Evolutionary conservation across 2,329 filamentous ascomycete species (phyloP).

Genomic region (Aureobasidium sp.): DNA sequence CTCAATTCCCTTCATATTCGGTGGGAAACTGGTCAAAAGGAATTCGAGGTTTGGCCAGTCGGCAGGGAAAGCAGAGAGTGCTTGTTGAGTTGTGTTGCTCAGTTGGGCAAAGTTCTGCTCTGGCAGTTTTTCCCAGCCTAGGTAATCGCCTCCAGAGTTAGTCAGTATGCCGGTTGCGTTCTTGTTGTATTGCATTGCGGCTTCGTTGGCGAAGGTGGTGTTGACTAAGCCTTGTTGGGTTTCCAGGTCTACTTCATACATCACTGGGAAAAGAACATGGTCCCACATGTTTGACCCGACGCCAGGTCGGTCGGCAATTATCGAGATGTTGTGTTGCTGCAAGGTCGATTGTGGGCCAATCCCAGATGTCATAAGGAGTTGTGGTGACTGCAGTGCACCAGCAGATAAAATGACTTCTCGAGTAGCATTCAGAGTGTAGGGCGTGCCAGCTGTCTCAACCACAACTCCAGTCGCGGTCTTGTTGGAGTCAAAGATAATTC

Average conservation of each 20-base stretch:
- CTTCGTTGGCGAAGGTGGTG: no score
- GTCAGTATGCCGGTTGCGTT: no score
- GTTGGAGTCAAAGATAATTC: background rate
- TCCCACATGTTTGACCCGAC: conserved; percentile 20
- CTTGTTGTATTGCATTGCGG: no score
- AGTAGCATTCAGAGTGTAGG: conserved; percentile 19
- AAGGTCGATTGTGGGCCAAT: conserved; percentile 15
- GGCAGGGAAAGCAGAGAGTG: no score
- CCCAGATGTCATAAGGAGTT: conserved; percentile 21
- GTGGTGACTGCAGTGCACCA: conserved; percentile 16
- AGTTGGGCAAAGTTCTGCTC: no score
- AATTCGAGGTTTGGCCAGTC: conserved; percentile 20
- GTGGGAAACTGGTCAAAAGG: background rate
- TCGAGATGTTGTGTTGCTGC: background rate
- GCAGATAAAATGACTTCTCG: conserved; percentile 25
- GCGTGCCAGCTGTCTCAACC: background rate
- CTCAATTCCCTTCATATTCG: background rate
- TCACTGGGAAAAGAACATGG: no score
- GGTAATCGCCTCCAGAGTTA: no score
- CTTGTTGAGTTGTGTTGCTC: no score
- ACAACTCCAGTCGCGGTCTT: background rate
- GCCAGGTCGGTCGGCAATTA: conserved; percentile 19
- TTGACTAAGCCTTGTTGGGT: no score
- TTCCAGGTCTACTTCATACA: no score
- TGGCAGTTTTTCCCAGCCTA: no score